These are phyloP conservation scores for Exutisphaerella laricina DNA, from an alignment of 2,329 filamentous ascomycete genomes.

Conservation along the genomic window DNA sequence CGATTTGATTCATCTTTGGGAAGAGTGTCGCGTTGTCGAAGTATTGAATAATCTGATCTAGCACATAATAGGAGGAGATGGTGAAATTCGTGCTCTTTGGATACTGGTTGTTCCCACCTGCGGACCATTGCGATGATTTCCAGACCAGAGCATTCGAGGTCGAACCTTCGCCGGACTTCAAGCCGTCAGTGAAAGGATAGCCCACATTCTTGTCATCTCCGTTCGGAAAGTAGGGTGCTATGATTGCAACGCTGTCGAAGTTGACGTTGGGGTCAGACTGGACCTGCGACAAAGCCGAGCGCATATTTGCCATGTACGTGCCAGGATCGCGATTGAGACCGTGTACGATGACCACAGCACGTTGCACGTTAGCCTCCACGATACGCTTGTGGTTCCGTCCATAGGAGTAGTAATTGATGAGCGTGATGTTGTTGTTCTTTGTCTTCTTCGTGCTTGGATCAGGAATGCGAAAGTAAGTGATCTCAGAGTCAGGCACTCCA, in stretches of 20 bases:
- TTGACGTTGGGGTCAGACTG: conserved; percentile 25
- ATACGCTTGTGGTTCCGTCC: conserved; percentile 25
- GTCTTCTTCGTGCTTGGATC: too few relatives aligned
- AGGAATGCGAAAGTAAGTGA: conserved; percentile 33
- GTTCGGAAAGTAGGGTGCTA: conserved; percentile 34
- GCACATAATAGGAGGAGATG: conserved; percentile 31
- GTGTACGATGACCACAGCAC: conserved; percentile 35
- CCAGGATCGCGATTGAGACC: conserved; percentile 32
- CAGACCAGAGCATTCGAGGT: conserved; percentile 34
- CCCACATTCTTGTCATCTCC: conserved; percentile 33
- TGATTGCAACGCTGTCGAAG: conserved; percentile 29
- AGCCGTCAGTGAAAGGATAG: conserved; percentile 33
- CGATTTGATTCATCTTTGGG: conserved; percentile 35
- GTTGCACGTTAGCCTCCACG: conserved; percentile 24
- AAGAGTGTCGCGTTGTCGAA: conserved; percentile 32
- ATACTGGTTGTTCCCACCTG: conserved; percentile 31
- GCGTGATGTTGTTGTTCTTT: conserved; percentile 28
- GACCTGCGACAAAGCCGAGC: conserved; percentile 31
- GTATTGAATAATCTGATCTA: conserved; percentile 35
- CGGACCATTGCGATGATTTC: conserved; percentile 33
- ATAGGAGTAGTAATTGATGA: conserved; percentile 34
- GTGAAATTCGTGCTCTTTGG: conserved; percentile 25
- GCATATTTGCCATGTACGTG: conserved; percentile 31
- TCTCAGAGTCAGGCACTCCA: conserved; percentile 30
- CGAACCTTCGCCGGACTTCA: conserved; percentile 25